phyloP scores from a whole-genome alignment of 179 eudicot species.

The Silene noctiflora region DNA sequence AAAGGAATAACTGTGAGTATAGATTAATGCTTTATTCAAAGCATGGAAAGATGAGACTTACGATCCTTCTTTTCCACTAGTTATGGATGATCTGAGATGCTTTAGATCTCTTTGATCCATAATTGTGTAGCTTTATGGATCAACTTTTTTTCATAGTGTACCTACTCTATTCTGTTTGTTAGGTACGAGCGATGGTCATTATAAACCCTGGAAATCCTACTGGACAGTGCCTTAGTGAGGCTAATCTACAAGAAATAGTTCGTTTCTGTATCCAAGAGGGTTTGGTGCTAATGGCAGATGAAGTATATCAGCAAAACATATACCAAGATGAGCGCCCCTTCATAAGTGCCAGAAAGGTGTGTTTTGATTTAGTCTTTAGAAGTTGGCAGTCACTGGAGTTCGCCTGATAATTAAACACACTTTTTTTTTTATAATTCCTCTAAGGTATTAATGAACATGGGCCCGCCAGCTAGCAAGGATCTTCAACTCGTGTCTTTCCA shows the following conservation, averaged over 20 bases:
- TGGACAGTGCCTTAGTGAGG: conserved; percentile 88
- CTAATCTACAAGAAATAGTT: conserved; percentile 69
- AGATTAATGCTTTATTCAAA: background rate
- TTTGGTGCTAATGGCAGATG: conserved; percentile 83
- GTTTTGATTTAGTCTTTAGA: background rate
- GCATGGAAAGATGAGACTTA: conserved; percentile 7
- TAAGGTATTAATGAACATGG: conserved; percentile 92
- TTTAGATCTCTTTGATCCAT: background rate
- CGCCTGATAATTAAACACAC: background rate
- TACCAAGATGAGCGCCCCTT: conserved; percentile 98
- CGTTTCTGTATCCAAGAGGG: conserved; percentile 68
- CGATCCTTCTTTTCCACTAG: background rate
- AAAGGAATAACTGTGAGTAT: conserved; percentile 83
- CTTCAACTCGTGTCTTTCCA: conserved; percentile 94
- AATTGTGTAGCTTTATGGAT: conserved; percentile 4
- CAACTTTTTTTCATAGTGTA: conserved; percentile 4
- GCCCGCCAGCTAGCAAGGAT: conserved; percentile 71
- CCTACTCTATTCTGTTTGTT: conserved; percentile 11
- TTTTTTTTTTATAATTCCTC: background rate
- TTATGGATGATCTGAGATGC: background rate
- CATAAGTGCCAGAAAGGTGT: conserved; percentile 85
- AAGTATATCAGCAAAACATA: conserved; percentile 93
- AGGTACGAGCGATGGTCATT: conserved; percentile 98
- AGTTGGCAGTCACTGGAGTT: background rate
- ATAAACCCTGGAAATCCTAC: conserved; percentile 99